Percentiles rank a stretch among this genome's conserved stretches.
phyloP scores from a whole-genome alignment of 352 stramenopile species.

The Pythium biforme region DNA sequence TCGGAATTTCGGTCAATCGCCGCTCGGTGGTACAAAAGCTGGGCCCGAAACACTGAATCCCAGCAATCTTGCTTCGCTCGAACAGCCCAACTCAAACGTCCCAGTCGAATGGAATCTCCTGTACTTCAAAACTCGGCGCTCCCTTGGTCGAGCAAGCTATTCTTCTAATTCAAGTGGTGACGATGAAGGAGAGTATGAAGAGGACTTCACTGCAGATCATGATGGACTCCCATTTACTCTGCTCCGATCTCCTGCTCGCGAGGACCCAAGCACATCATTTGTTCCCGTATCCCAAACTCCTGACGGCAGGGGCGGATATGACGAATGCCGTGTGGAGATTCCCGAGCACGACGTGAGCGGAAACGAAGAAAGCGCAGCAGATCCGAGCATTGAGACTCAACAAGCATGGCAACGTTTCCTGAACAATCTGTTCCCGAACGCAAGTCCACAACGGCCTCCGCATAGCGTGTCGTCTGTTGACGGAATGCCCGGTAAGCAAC shows the following conservation, averaged over 20 bases:
- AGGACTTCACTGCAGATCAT: conserved; percentile 48
- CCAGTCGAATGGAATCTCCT: conserved; percentile 48
- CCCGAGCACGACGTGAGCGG: not conserved
- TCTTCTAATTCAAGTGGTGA: conserved; percentile 29
- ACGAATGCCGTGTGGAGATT: conserved; percentile 3
- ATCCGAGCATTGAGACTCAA: conserved; percentile 7
- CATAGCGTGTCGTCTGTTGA: not conserved
- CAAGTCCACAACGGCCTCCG: not conserved
- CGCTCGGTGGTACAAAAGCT: not conserved
- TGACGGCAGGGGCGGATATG: not conserved
- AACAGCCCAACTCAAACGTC: conserved; percentile 34
- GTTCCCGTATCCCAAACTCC: conserved; percentile 7
- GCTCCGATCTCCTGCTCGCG: conserved; percentile 41
- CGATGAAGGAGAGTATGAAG: conserved; percentile 47
- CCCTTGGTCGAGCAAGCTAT: conserved; percentile 36
- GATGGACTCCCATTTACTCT: conserved; percentile 65
- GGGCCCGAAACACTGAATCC: not conserved
- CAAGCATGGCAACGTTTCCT: conserved; percentile 50
- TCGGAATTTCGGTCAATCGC: conserved; percentile 31
- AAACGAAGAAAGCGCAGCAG: not conserved
- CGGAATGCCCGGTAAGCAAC: conserved; percentile 1
- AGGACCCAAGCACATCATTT: conserved; percentile 5
- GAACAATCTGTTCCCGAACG: conserved; percentile 41
- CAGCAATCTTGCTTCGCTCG: not conserved
- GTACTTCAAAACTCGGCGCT: conserved; percentile 45